phyloP scores from a whole-genome alignment of 768 basidiomycete genomes.

The Dacryopinax spathularia region DNA sequence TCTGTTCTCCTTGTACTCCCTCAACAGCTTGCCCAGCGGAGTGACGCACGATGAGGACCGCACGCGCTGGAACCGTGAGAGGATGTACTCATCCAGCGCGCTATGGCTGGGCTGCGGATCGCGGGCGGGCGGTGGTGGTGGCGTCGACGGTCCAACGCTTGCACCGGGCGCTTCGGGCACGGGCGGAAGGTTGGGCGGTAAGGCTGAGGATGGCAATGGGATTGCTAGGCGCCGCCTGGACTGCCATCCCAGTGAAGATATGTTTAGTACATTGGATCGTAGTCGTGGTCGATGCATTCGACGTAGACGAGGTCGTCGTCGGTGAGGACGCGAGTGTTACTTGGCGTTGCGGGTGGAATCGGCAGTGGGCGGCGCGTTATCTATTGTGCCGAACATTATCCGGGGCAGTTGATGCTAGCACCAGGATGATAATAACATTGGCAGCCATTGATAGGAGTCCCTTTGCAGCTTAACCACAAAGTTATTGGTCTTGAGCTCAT shows the following conservation, averaged over 20 bases:
- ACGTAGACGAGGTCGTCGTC: background rate
- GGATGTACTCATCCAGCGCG: background rate
- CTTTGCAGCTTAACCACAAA: no score
- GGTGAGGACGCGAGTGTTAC: background rate
- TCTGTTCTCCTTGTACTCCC: background rate
- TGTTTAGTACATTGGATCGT: background rate
- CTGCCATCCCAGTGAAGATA: background rate
- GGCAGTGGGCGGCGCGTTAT: no score
- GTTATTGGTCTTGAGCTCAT: no score
- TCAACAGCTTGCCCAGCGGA: background rate
- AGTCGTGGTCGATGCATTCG: background rate
- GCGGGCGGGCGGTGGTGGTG: background rate
- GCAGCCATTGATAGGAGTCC: no score
- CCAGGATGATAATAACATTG: no score
- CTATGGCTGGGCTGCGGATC: background rate
- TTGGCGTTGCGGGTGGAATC: no score
- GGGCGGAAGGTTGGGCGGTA: background rate
- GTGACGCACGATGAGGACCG: background rate
- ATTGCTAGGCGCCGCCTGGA: background rate
- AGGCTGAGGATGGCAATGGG: background rate
- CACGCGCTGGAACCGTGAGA: background rate
- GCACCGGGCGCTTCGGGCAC: background rate
- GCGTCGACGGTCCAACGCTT: background rate
- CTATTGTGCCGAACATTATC: no score
- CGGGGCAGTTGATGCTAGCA: no score